A percentile compares a stretch with the other conserved stretches of the same genome.
Conservation (phyloP, 2,329 filamentous ascomycete species). For the Aureobasidium sp. region DNA sequence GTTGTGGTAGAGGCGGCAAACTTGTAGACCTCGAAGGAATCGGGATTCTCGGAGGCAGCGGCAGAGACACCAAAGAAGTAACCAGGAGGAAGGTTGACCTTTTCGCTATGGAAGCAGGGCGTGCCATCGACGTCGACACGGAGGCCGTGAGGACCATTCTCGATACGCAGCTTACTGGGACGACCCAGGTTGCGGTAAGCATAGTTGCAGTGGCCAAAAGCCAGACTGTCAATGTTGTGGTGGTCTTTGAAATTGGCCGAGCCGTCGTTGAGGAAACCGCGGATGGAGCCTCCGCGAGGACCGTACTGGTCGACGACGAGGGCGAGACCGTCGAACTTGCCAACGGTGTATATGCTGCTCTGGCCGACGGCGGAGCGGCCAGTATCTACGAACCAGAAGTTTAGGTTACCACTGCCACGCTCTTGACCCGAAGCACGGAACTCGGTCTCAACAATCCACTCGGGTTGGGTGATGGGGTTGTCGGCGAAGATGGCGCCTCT, state of each 20-base stretch:
- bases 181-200: conserved; percentile 84
- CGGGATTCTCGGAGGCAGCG: conserved; percentile 79
- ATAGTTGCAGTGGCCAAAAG: conserved; percentile 90
- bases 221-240: conserved; percentile 68
- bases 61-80: conserved; percentile 85
- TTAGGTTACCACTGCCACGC: conserved; percentile 76
- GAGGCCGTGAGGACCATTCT: conserved; percentile 55
- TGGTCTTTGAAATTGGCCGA: conserved; percentile 68
- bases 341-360: conserved; percentile 74
- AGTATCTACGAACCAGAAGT: conserved; percentile 80
- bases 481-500: conserved; percentile 78
- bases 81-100: conserved; percentile 63
- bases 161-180: conserved; percentile 70
- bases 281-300: conserved; percentile 67
- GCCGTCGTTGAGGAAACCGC: conserved; percentile 92
- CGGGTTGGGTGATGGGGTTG: conserved; percentile 45
- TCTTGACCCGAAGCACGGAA: conserved; percentile 84
- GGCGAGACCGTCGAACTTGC: conserved; percentile 81
- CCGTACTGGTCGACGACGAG: conserved; percentile 79
- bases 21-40: conserved; percentile 91
- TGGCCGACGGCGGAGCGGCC: conserved; percentile 52
- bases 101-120: conserved; percentile 74
- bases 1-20: conserved; percentile 55
- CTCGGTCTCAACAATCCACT: conserved; percentile 76
- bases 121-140: conserved; percentile 72